Base-by-base conservation (phyloP, 2,329 filamentous ascomycete species). In the Aspergillus udagawae region DNA sequence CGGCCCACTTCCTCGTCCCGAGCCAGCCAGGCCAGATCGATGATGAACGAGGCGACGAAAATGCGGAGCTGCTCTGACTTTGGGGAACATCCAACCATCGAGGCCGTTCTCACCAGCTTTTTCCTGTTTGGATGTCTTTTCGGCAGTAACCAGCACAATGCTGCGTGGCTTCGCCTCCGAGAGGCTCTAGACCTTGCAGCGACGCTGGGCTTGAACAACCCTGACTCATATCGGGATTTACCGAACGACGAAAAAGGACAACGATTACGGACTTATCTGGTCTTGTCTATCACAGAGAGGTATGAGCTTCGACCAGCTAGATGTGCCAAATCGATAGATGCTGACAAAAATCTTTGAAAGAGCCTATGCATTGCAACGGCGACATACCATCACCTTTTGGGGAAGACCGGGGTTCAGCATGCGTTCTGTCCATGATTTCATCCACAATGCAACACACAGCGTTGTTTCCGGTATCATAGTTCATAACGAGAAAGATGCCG, bases 111-210 rank as follows among this genome's bases (percentile, higher is more conserved):
- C 57, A 90, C 88, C 21, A 91, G 87, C 64, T 91, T 89, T 72
- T 91, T 92, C 72, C 73, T 92, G 25, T 92, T 90, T 65, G 87
- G 83, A 32, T 89, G 86, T 67, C 83, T 88, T 68, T 88, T 88
- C 65, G 86, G 83, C 20, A 79, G 89, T 51, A 88, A 91, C 60
- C 80, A 88, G 71, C 88, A 91, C 70, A 87, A 90, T 64, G 86
- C 86, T 66, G 89, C 88, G 1, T 92, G 89, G 88, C 90, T 86
- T 67, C 85, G 90, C 67, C 77, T 93, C 20, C 84, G 90, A 25
- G 90, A 93, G 72, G 89, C 88, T 6, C 57, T 74, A 5, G 76
- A 78, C 52, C 70, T 78, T 32, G 76, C 75, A 0, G 70, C 73
- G 4, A 73, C 74, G 1, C 52, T 78, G 12, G 71, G 74, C 0